These are phyloP conservation scores for Conidiobolus coronatus DNA, from an alignment of 371 early-diverging fungal species.

Conservation along the genomic window DNA sequence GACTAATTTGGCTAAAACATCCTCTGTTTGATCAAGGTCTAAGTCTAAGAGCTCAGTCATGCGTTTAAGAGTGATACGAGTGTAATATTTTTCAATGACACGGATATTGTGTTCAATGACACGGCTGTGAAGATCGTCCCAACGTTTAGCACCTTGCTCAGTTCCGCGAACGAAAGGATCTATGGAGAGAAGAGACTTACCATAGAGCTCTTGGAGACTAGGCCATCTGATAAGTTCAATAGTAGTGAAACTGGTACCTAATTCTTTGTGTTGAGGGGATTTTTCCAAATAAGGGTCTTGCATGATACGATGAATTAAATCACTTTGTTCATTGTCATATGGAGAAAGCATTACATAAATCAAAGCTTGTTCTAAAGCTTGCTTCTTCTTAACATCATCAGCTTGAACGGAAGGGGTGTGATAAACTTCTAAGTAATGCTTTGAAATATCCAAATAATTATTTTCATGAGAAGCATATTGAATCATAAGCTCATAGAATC, in stretches of 20 bases:
- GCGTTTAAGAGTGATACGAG: constrained; percentile 56
- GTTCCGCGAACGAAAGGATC: constrained; percentile 41
- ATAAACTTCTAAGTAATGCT: constrained; percentile 75
- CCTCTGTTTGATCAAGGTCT: constrained; percentile 54
- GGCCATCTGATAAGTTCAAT: constrained; percentile 87
- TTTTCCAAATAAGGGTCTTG: constrained; percentile 8
- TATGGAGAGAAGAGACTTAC: constrained; percentile 36
- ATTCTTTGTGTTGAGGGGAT: constrained; percentile 20
- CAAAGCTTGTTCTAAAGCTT: constrained; percentile 53
- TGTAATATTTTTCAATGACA: constrained; percentile 87
- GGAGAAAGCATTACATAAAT: constrained; percentile 75
- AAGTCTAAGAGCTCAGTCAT: constrained; percentile 56
- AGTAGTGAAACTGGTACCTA: constrained; percentile 73
- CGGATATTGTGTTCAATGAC: constrained; percentile 95
- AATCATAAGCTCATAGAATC: constrained; percentile 89
- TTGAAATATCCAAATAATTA: constrained; percentile 70
- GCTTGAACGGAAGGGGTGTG: constrained; percentile 56
- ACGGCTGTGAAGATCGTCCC: constrained; percentile 70
- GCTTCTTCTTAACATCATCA: constrained; percentile 55
- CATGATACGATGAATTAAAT: constrained; percentile 63
- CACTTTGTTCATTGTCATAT: constrained; percentile 87
- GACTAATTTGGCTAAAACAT: constrained; percentile 74
- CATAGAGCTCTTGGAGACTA: constrained; percentile 67
- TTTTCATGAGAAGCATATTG: constrained; percentile 77
- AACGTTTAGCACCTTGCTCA: constrained; percentile 54